Evolutionary conservation across 768 basidiomycete genomes (phyloP).

Genomic region (Hebeloma cylindrosporum): DNA sequence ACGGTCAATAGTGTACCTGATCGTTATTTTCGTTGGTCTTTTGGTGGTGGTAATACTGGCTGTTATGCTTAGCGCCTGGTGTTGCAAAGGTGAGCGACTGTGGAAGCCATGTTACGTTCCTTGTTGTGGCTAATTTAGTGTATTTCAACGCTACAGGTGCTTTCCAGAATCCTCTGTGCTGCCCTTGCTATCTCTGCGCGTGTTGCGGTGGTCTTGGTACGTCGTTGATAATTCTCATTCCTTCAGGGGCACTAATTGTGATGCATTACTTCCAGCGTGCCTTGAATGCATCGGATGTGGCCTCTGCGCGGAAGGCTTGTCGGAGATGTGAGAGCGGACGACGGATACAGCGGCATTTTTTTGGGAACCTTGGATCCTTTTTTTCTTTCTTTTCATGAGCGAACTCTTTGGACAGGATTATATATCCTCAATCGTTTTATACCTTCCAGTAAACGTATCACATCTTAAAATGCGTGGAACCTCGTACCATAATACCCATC

Average conservation of each 20-base stretch:
- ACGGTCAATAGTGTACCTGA: constrained; percentile 52
- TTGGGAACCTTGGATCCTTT: constrained; percentile 6
- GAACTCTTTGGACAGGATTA: too few relatives aligned
- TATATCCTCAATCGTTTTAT: too few relatives aligned
- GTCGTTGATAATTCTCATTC: constrained; percentile 10
- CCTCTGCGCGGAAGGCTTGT: constrained; percentile 54
- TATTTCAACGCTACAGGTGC: constrained; percentile 35
- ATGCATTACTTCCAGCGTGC: constrained; percentile 42
- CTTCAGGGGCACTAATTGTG: neutral
- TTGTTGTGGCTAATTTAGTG: neutral
- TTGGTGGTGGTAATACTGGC: constrained; percentile 52
- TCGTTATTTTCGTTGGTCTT: constrained; percentile 64
- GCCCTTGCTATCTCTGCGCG: constrained; percentile 72
- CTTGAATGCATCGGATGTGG: constrained; percentile 72
- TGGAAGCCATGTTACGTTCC: neutral
- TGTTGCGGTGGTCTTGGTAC: constrained; percentile 69
- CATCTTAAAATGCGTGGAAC: too few relatives aligned
- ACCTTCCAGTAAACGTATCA: too few relatives aligned
- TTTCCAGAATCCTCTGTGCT: constrained; percentile 64
- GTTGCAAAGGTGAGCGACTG: constrained; percentile 49
- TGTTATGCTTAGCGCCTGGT: constrained; percentile 64
- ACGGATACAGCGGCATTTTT: neutral
- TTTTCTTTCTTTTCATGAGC: constrained; percentile 1
- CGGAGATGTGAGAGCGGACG: constrained; percentile 23
- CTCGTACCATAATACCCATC: too few relatives aligned